These are phyloP conservation scores for Curvularia lunata DNA, from an alignment of 2,329 filamentous ascomycete genomes.

Conservation along the genomic window DNA sequence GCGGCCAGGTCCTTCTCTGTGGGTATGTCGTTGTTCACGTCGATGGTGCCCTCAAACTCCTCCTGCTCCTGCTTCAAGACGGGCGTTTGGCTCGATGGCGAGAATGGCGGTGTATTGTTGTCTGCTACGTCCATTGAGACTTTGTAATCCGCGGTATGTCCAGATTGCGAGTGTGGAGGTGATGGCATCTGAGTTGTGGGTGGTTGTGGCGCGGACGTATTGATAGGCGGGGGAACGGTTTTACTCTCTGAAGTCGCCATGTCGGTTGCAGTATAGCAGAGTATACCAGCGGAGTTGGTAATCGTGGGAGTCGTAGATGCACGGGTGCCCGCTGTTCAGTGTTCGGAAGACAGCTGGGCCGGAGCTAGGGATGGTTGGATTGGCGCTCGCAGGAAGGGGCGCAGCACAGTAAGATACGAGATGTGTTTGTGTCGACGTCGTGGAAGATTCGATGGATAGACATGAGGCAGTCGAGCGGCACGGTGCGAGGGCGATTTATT, in stretches of 20 bases:
- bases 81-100: slow-evolving; percentile 41
- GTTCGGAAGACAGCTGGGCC: slow-evolving; percentile 27
- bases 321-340: slow-evolving; percentile 7
- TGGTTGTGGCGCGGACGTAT: slow-evolving; percentile 15
- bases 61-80: slow-evolving; percentile 41
- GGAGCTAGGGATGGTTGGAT: slow-evolving; percentile 26
- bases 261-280: not conserved
- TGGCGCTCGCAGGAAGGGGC: slow-evolving; percentile 11
- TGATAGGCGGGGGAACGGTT: slow-evolving; percentile 15
- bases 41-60: slow-evolving; percentile 44
- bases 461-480: not conserved
- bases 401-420: slow-evolving; percentile 15
- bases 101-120: slow-evolving; percentile 37
- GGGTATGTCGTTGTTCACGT: slow-evolving; percentile 48
- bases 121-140: slow-evolving; percentile 23
- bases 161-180: slow-evolving; percentile 34
- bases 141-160: slow-evolving; percentile 23
- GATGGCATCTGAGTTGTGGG: slow-evolving; percentile 29
- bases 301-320: not conserved
- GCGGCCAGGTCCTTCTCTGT: slow-evolving; percentile 37
- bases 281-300: not conserved
- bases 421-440: not conserved
- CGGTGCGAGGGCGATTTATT: slow-evolving; percentile 1
- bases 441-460: slow-evolving; percentile 1
- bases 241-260: slow-evolving; percentile 31